Conservation (phyloP, 2,329 filamentous ascomycete species). For the Neonectria sp. region DNA sequence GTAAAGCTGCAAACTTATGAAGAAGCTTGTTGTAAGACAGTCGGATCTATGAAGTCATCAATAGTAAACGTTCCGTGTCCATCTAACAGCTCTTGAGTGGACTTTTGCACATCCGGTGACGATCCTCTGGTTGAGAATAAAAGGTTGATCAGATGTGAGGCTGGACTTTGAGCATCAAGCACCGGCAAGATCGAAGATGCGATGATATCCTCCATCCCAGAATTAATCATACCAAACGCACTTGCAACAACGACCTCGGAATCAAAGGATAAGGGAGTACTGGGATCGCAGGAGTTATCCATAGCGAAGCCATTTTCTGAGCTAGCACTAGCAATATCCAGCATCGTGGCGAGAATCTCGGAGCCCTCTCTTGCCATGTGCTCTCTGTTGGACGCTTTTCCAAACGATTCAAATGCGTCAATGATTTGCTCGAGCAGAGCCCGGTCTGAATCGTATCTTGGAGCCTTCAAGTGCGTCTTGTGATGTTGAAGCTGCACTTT, state of each 20-base stretch:
- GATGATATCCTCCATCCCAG: constrained; percentile 28
- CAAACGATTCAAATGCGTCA: constrained; percentile 20
- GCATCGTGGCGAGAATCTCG: constrained; percentile 25
- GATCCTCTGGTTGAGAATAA: constrained; percentile 3
- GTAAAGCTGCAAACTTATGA: background rate
- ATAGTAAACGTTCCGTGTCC: background rate
- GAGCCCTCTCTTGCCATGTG: constrained; percentile 17
- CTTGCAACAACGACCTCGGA: background rate
- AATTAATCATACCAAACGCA: background rate
- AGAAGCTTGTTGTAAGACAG: constrained; percentile 1
- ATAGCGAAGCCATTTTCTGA: background rate
- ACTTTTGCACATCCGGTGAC: background rate
- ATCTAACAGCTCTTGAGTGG: background rate
- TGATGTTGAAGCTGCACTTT: constrained; percentile 19
- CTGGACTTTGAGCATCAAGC: constrained; percentile 22
- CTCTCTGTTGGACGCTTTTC: constrained; percentile 20
- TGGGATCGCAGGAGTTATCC: background rate
- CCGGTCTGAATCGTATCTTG: constrained; percentile 27
- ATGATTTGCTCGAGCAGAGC: constrained; percentile 30
- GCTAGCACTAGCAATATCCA: background rate
- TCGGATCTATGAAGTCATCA: constrained; percentile 25
- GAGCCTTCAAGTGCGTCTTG: background rate
- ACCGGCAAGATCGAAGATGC: constrained; percentile 23
- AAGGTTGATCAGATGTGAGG: background rate
- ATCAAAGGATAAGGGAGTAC: background rate